Evolutionary conservation across 2,329 filamentous ascomycete species (phyloP), one percentile per base, ranked within the genome.

Genomic region (Aspergillus brunneoviolaceus): DNA sequence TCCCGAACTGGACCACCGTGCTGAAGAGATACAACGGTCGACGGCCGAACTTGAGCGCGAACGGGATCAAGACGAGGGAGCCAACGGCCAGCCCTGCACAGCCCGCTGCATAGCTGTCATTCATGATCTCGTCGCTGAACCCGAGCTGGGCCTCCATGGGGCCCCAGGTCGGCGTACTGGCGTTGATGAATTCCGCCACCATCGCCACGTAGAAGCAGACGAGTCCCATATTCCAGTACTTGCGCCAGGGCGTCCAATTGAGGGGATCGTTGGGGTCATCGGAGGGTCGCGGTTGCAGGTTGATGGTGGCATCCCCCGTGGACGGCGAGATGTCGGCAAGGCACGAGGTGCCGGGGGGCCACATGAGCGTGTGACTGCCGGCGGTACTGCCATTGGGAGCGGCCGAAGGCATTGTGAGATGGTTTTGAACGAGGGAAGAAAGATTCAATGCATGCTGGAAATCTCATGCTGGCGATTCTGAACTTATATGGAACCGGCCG

Each of bases 11-110:
- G 1, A 78, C 63, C 0, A 71, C 64, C 0, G 73, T 72, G 64
- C 77, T 81, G 55, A 81, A 52, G 19, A 82, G 60, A 59, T 82
- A 83, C 0, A 82, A 62, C 2, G 79, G 77, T 12, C 81, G 75
- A 4, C 80, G 70, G 1, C 81, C 80, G 56, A 74, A 82, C 50
- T 81, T 82, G 53, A 79, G 68, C 2, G 77, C 77, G 35, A 83
- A 77, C 0, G 80, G 80, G 1, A 81, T 75, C 42, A 82, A 68
- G 9, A 82, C 33, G 3, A 81, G 56, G 23, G 72, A 72, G 1
- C 80, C 79, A 5, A 82, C 54, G 14, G 74, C 76, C 0, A 83
- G 67, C 1, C 72, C 72, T 1, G 73, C 81, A 55, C 72, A 80
- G 4, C 75, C 76, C 2, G 77, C 74, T 0, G 81, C 82, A 56